These are phyloP conservation scores for Ogataea wickerhamii DNA, from an alignment of 805 yeast species.

Conservation along the genomic window DNA sequence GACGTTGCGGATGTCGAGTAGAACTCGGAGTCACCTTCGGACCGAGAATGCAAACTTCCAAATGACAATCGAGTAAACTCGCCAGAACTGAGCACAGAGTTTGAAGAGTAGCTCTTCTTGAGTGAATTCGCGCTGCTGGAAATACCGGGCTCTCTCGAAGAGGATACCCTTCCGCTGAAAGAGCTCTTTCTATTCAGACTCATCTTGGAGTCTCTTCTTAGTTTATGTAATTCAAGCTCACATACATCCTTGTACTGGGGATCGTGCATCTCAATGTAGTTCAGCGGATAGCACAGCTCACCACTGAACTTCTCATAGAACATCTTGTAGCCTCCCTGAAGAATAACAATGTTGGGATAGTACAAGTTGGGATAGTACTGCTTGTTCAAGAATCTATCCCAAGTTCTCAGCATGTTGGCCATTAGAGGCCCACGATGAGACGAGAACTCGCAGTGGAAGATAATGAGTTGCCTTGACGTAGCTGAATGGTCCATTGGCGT, in stretches of 20 bases:
- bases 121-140: constrained; percentile 11
- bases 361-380: constrained; percentile 74
- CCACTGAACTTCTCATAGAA: constrained; percentile 58
- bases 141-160: too few relatives aligned
- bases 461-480: constrained; percentile 44
- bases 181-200: constrained; percentile 27
- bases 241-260: constrained; percentile 44
- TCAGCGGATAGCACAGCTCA: constrained; percentile 65
- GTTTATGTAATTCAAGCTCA: constrained; percentile 40
- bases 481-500: constrained; percentile 25
- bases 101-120: constrained; percentile 17
- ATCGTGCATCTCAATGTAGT: constrained; percentile 85
- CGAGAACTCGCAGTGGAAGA: constrained; percentile 95
- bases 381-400: constrained; percentile 73
- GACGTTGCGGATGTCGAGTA: neutral
- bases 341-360: constrained; percentile 84
- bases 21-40: neutral
- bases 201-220: constrained; percentile 33
- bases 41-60: neutral
- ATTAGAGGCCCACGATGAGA: constrained; percentile 91
- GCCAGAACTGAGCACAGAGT: constrained; percentile 23
- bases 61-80: constrained; percentile 11
- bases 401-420: constrained; percentile 80
- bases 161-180: constrained; percentile 9
- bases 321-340: constrained; percentile 87